These are phyloP conservation scores for Cryphonectria japonica DNA, from an alignment of 2,329 filamentous ascomycete species.

Conservation along the genomic window DNA sequence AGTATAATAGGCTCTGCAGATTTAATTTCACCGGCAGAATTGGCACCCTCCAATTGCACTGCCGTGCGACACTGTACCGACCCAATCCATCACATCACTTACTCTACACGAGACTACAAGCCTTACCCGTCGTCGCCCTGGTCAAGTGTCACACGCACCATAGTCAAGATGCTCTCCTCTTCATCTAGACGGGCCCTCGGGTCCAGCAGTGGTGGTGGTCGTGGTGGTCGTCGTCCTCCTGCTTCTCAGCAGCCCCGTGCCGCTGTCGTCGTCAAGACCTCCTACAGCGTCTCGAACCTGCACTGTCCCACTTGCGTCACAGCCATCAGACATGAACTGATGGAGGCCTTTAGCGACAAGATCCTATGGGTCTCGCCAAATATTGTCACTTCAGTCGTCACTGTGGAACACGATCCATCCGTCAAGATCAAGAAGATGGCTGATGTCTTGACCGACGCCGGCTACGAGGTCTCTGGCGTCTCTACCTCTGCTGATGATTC, in stretches of 20 bases:
- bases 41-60: constrained; percentile 12
- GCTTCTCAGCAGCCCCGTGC: constrained; percentile 16
- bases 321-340: constrained; percentile 64
- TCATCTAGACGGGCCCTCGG: constrained; percentile 32
- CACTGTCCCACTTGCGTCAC: constrained; percentile 77
- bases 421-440: constrained; percentile 49
- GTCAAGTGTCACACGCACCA: neutral
- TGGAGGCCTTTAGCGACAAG: constrained; percentile 48
- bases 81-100: neutral
- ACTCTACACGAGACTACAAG: constrained; percentile 13
- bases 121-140: constrained; percentile 25
- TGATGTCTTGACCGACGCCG: constrained; percentile 55
- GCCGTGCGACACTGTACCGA: constrained; percentile 18
- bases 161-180: constrained; percentile 33
- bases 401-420: constrained; percentile 57
- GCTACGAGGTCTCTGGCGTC: constrained; percentile 61
- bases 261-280: constrained; percentile 52
- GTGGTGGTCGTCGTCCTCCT: neutral
- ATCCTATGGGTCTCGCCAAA: constrained; percentile 68
- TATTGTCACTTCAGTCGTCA: constrained; percentile 71
- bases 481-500: constrained; percentile 40
- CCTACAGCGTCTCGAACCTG: constrained; percentile 72
- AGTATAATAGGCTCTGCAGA: neutral
- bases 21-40: constrained; percentile 5
- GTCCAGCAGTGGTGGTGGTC: neutral